Percentiles rank a stretch among this genome's conserved stretches.
These are phyloP conservation scores for Trichoderma pleuroti DNA, from an alignment of 2,329 filamentous ascomycete genomes.

Conservation along the genomic window DNA sequence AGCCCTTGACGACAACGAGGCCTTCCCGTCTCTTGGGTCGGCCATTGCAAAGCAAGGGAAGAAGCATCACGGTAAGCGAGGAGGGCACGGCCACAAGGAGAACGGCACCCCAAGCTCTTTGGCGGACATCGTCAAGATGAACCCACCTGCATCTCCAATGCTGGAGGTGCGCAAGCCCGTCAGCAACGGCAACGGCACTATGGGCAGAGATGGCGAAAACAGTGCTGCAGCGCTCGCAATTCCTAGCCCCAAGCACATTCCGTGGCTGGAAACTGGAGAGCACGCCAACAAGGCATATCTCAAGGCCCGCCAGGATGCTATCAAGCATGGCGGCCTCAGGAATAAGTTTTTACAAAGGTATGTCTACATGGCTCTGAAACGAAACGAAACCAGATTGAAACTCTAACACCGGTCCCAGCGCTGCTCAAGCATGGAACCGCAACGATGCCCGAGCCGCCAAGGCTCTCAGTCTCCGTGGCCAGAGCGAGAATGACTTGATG, in stretches of 20 bases:
- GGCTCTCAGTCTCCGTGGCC: conserved; percentile 86
- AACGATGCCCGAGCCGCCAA: conserved; percentile 96
- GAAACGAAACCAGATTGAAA: background rate
- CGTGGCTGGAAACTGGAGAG: conserved; percentile 93
- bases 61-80: conserved; percentile 90
- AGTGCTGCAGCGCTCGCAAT: conserved; percentile 80
- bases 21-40: conserved; percentile 85
- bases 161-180: conserved; percentile 58
- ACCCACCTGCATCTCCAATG: conserved; percentile 66
- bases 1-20: conserved; percentile 88
- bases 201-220: conserved; percentile 67
- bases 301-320: conserved; percentile 90
- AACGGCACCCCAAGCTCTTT: conserved; percentile 70
- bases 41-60: conserved; percentile 72
- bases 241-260: conserved; percentile 82
- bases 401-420: conserved; percentile 49
- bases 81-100: conserved; percentile 68
- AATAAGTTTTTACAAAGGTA: conserved; percentile 97
- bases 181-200: conserved; percentile 63
- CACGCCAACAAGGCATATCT: conserved; percentile 90
- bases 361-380: conserved; percentile 23
- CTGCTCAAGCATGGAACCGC: conserved; percentile 96
- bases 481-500: conserved; percentile 97
- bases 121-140: conserved; percentile 94
- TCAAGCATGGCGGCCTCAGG: conserved; percentile 91